Base-by-base conservation (phyloP, 257 asterid genomes). In the Jaltomata sinuosa region DNA sequence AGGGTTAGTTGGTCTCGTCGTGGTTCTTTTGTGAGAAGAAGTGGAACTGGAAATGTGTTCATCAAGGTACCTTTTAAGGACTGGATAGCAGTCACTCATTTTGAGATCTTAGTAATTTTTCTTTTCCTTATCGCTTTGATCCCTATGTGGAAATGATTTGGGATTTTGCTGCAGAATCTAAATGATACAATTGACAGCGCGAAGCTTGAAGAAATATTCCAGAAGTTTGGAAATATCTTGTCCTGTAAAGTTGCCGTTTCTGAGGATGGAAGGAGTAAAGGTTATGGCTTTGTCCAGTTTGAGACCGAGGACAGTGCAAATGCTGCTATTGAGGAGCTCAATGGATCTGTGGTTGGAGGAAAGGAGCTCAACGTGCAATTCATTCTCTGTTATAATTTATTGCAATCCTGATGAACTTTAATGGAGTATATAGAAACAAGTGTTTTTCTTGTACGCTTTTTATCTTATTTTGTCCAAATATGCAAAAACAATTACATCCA, bases 241-340 rank as follows among this genome's bases (percentile, higher is more conserved):
- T 90, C 93, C 15, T 83, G 90, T 40, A 90, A 90, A 87, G 89
- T 88, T 85, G 89, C 83, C 31, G 83, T 34, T 22, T 85, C 57
- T 83, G 90, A 85, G 57, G 89, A 88, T 83, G 91, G 93, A 64
- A 86, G 86, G 88, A 90, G 94, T 54, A 91, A 86, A 86, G 98
- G 96, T 45, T 90, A 88, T 52, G 98, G 97, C 12, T 94, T 89
- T 57, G 95, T 94, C 77, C 94, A 91, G 67, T 94, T 85, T 77
- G 84, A 74, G 22, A 38, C 83, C 1, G 94, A 89, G 80, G 94
- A 91, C 16, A 71, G 87, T 42, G 97, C 97, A 8, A 80, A 53
- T 9, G 68, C 82, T 50, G 94, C 98, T 22, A 91, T 92, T 38
- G 81, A 90, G 68, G 54, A 91, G 74, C 87, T 89, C 32, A 90